Conservation (phyloP, 129 eudicot species). For the Flaveria brownii region DNA sequence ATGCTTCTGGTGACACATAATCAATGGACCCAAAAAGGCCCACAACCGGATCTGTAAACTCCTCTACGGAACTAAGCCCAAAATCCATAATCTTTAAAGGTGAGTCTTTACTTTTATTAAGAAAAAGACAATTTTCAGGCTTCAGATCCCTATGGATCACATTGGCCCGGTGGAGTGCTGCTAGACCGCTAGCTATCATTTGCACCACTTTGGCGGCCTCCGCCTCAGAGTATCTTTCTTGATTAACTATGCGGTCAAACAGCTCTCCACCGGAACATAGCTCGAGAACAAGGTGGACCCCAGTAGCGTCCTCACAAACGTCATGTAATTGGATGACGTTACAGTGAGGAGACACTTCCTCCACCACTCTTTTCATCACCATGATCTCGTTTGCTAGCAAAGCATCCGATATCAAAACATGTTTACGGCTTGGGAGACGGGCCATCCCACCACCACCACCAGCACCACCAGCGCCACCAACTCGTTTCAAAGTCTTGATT, state of each 20-base stretch:
- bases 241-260: conserved; percentile 76
- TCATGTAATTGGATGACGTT: conserved; percentile 76
- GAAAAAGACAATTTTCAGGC: conserved; percentile 82
- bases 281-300: conserved; percentile 69
- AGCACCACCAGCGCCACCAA: conserved; percentile 35
- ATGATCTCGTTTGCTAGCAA: conserved; percentile 71
- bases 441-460: conserved; percentile 21
- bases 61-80: conserved; percentile 82
- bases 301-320: conserved; percentile 66
- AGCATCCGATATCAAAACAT: conserved; percentile 62
- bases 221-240: conserved; percentile 62
- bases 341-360: conserved; percentile 72
- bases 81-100: conserved; percentile 83
- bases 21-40: conserved; percentile 87
- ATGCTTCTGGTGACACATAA: conserved; percentile 85
- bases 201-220: conserved; percentile 75
- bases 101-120: conserved; percentile 50
- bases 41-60: conserved; percentile 79
- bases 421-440: conserved; percentile 42
- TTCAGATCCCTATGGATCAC: conserved; percentile 77
- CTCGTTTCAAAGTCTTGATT: conserved; percentile 64
- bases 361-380: conserved; percentile 76
- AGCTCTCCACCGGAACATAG: conserved; percentile 81
- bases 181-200: conserved; percentile 65
- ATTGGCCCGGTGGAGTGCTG: conserved; percentile 60